phyloP scores from a whole-genome alignment of 768 basidiomycete species.

The Phaeolepiota aurea region DNA sequence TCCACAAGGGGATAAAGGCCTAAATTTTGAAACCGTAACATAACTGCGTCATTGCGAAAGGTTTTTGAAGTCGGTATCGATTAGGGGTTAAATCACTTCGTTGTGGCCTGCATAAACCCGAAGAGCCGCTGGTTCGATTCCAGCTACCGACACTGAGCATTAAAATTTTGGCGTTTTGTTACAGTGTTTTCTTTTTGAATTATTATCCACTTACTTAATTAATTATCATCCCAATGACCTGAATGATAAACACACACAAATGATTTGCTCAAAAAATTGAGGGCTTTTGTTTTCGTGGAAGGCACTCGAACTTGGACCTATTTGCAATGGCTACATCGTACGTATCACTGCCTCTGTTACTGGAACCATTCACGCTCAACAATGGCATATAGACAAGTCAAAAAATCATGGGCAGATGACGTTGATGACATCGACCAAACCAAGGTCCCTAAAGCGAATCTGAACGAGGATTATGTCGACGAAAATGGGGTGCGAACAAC shows the following conservation, averaged over 20 bases:
- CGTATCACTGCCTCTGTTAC: constrained; percentile 6
- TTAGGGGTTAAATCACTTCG: constrained; percentile 26
- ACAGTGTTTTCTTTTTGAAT: too few relatives aligned
- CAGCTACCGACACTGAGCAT: constrained; percentile 23
- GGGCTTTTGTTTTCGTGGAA: neutral
- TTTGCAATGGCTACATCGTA: constrained; percentile 27
- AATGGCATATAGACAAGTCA: constrained; percentile 28
- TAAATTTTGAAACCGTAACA: neutral
- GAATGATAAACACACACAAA: neutral
- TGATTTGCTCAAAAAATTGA: neutral
- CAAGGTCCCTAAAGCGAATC: constrained; percentile 36
- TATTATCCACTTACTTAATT: neutral
- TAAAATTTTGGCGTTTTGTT: too few relatives aligned
- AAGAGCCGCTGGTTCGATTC: constrained; percentile 25
- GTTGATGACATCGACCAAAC: constrained; percentile 61
- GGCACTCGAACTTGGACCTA: neutral
- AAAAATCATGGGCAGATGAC: constrained; percentile 86
- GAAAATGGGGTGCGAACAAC: constrained; percentile 85
- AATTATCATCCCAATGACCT: neutral
- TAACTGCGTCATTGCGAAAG: too few relatives aligned
- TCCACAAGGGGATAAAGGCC: neutral
- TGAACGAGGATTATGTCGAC: constrained; percentile 60
- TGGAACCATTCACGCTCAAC: neutral
- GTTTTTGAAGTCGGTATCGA: constrained; percentile 15
- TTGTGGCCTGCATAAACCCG: constrained; percentile 16